These are phyloP conservation scores for Nectriaceae sp. DNA, from an alignment of 2,329 filamentous ascomycete genomes.

Conservation along the genomic window DNA sequence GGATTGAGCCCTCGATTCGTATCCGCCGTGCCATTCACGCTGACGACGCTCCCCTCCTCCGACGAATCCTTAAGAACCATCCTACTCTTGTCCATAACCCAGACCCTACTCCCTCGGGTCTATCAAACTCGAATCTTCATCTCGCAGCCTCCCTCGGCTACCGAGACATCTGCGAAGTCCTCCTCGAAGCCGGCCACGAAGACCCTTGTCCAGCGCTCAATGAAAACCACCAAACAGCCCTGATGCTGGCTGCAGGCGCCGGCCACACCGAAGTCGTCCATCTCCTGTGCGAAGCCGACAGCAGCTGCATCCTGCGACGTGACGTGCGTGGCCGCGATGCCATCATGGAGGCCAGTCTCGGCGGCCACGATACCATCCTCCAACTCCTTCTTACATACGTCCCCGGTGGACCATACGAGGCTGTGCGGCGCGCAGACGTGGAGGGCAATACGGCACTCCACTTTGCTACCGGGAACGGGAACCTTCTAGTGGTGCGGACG, in stretches of 20 bases:
- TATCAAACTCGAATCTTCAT: conserved; percentile 83
- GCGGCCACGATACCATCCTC: conserved; percentile 65
- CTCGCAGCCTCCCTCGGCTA: conserved; percentile 75
- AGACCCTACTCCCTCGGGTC: conserved; percentile 65
- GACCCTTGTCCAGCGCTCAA: conserved; percentile 73
- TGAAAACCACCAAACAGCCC: conserved; percentile 75
- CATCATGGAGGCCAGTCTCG: conserved; percentile 64
- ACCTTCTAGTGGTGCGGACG: conserved; percentile 74
- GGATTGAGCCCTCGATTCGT: conserved; percentile 77
- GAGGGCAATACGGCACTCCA: conserved; percentile 87
- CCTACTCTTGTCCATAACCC: conserved; percentile 76
- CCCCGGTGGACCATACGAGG: conserved; percentile 53
- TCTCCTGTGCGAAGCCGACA: conserved; percentile 66
- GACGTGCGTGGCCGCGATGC: conserved; percentile 73
- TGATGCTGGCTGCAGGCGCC: conserved; percentile 73
- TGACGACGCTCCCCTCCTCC: conserved; percentile 71
- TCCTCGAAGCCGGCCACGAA: conserved; percentile 78
- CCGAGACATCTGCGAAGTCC: conserved; percentile 65
- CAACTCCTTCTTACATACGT: conserved; percentile 65
- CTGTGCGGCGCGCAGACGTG: conserved; percentile 61
- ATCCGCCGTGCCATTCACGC: conserved; percentile 80
- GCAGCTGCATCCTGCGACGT: conserved; percentile 61
- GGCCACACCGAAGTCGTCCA: conserved; percentile 76
- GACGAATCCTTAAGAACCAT: conserved; percentile 75
- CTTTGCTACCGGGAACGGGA: conserved; percentile 81